Evolutionary conservation across 73 alveolate species (phyloP), one percentile per base, ranked within the genome.

Genomic region (Loxodes magnus): DNA sequence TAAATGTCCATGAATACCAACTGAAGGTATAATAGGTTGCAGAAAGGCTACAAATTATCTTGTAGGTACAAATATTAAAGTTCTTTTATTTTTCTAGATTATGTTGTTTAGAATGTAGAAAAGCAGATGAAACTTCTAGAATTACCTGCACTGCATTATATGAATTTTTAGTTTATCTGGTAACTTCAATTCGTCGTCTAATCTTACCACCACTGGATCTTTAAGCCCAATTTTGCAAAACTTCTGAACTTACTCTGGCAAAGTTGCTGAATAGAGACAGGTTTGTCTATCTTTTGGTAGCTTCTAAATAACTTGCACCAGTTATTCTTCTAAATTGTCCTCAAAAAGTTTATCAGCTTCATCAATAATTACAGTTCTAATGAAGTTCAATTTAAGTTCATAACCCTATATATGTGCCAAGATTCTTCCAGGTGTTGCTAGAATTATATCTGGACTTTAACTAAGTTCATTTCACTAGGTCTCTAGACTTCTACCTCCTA

Each of bases 381-480:
- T 87, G 71, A 64, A 66, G 20, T 64, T 64, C 48, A 93, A 65
- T 62, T 56, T 74, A 24, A 84, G 31, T 28, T 95, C 87, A 19
- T 82, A 84, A 52, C 90, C 96, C 56, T 73, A 72, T 28, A 93
- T 63, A 62, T 78, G 89, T 69, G 86, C 95, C 77, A 83, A 67
- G 14, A 89, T 84, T 86, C 99, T 80, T 16, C 99, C 99, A n/a
- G 99, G 99, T 0, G 99, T 89, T 12, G 98, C 97, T 19, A 89
- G 88, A 34, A 93, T 86, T 22, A 93, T 84, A 72, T 93, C 99
- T 7, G 99, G 99, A 64, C 90, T 93, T 42, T 67, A 68, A 2
- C 96, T 92, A 1, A 93, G 74, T 37, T 77, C 72, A 71, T 91
- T 96, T 70, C 88, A 93, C 51, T 93, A 84, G 5, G 78, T 82